Percentiles rank a stretch among this genome's conserved stretches.
phyloP scores from a whole-genome alignment of 805 yeast species.

The Candida mattraensis region DNA sequence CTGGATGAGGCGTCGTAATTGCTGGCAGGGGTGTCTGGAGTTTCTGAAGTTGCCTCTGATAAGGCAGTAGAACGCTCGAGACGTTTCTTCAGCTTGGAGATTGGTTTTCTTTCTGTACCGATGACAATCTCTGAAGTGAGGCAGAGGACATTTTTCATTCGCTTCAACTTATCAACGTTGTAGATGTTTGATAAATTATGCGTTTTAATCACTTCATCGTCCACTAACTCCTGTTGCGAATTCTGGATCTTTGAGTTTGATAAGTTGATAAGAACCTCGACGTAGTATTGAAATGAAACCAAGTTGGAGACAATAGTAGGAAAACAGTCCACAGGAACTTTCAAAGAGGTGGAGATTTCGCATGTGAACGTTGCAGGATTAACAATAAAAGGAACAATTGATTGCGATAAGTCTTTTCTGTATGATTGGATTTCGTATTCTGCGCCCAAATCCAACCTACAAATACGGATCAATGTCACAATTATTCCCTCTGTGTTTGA shows the following conservation, averaged over 20 bases:
- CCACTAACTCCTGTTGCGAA: slow-evolving; percentile 19
- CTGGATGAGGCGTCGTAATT: slow-evolving; percentile 3
- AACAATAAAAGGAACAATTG: slow-evolving; percentile 72
- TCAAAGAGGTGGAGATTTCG: slow-evolving; percentile 59
- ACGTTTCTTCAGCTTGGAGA: slow-evolving; percentile 27
- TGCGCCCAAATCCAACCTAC: slow-evolving; percentile 62
- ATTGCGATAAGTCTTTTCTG: slow-evolving; percentile 80
- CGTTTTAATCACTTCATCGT: slow-evolving; percentile 25
- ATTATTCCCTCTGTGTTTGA: slow-evolving; percentile 73
- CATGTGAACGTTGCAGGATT: slow-evolving; percentile 62
- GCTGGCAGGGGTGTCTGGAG: slow-evolving; percentile 7
- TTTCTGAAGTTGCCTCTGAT: slow-evolving; percentile 1
- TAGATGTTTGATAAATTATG: slow-evolving; percentile 42
- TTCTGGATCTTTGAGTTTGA: slow-evolving; percentile 46
- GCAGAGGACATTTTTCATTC: slow-evolving; percentile 76
- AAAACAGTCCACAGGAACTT: slow-evolving; percentile 82
- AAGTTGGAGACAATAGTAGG: slow-evolving; percentile 74
- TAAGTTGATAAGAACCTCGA: slow-evolving; percentile 81
- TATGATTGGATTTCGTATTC: slow-evolving; percentile 67
- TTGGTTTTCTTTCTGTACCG: slow-evolving; percentile 66
- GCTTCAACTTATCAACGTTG: slow-evolving; percentile 77
- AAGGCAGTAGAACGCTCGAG: not conserved
- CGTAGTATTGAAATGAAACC: slow-evolving; percentile 79
- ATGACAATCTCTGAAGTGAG: slow-evolving; percentile 75
- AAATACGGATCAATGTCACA: slow-evolving; percentile 75